Evolutionary conservation across 768 basidiomycete genomes (phyloP).

Genomic region (Pulveroboletus sp.): DNA sequence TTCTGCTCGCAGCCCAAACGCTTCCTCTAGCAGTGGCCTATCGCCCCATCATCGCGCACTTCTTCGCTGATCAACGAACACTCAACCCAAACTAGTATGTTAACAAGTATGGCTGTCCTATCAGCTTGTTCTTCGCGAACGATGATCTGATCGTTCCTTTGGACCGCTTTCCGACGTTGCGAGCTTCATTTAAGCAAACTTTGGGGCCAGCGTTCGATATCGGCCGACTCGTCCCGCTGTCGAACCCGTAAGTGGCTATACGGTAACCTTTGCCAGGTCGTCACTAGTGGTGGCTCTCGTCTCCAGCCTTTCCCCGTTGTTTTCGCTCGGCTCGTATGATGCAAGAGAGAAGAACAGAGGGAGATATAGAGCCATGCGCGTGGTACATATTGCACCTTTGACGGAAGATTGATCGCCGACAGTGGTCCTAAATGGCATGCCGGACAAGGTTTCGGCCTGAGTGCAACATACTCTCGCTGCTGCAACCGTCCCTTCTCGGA

Average conservation of each 20-base stretch:
- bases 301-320: conserved; percentile 20
- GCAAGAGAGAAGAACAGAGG: conserved; percentile 26
- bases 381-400: too few species aligned
- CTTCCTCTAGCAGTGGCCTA: neutral
- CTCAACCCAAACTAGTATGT: conserved; percentile 20
- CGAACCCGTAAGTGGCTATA: conserved; percentile 18
- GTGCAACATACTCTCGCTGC: conserved; percentile 13
- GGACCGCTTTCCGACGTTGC: conserved; percentile 6
- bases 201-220: conserved; percentile 7
- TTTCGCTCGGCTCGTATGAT: conserved; percentile 19
- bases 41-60: neutral
- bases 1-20: neutral
- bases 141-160: conserved; percentile 14
- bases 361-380: too few species aligned
- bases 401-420: too few species aligned
- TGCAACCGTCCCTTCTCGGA: conserved; percentile 10
- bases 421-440: too few species aligned
- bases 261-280: conserved; percentile 12
- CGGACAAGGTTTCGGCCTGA: conserved; percentile 8
- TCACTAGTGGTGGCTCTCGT: conserved; percentile 11
- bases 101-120: conserved; percentile 20
- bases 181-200: neutral
- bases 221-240: conserved; percentile 1
- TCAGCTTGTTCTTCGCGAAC: conserved; percentile 9
- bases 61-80: conserved; percentile 21